Conservation (phyloP, 164 flowering plant genomes). For the Taxillus chinensis region DNA sequence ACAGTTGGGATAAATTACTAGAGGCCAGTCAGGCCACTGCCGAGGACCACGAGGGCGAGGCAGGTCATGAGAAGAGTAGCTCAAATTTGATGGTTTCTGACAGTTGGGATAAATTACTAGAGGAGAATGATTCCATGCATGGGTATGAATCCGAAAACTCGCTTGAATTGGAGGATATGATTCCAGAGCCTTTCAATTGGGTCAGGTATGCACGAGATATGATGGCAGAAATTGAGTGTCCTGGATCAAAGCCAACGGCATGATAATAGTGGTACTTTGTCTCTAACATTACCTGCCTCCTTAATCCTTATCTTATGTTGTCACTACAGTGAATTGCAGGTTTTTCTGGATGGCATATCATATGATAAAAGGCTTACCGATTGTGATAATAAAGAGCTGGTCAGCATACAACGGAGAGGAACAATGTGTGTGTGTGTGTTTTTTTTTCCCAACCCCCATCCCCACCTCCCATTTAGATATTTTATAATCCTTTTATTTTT, state of each 20-base stretch:
- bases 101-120: conserved; percentile 37
- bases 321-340: no score
- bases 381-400: no score
- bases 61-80: not conserved
- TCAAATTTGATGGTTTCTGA: conserved; percentile 11
- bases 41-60: conserved; percentile 6
- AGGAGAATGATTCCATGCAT: conserved; percentile 7
- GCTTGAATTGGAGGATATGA: conserved; percentile 44
- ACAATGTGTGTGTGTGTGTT: no score
- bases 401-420: no score
- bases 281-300: not conserved
- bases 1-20: conserved; percentile 35
- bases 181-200: conserved; percentile 23
- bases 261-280: not conserved
- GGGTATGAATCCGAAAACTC: conserved; percentile 19
- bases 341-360: no score
- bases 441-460: no score
- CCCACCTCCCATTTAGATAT: no score
- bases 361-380: no score
- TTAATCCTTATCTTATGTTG: no score
- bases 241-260: conserved; percentile 1
- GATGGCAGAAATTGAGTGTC: conserved; percentile 21
- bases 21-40: conserved; percentile 1
- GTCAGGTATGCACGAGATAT: conserved; percentile 13
- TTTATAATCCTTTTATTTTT: no score